Base-by-base conservation (phyloP, 345 rosid species). In the Populus tremula region DNA sequence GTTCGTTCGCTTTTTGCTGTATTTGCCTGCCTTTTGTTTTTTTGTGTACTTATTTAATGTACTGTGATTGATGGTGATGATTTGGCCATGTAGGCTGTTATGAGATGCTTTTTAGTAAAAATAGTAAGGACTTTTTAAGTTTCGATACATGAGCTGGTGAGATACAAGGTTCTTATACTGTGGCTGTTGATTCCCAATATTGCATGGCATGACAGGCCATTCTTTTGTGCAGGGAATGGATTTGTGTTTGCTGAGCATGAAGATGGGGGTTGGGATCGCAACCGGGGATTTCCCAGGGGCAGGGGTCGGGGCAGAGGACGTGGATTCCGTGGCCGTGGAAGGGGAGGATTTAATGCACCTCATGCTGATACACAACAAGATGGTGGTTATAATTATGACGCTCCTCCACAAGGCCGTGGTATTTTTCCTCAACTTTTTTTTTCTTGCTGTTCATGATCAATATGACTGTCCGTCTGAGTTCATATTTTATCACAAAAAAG, bases 281-380 rank as follows among this genome's bases (percentile, higher is more conserved):
- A 90, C 76, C 87, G 87, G 82, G 92, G 89, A 56, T 87, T 87
- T 80, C 72, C 85, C 72, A 86, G 97, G 78, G 98, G 95, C 61
- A 89, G 99, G 81, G 93, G 96, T 62, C 88, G 97, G 53, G 98
- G 98, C 27, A 91, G 98, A 86, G 97, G 93, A 45, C 89, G 92
- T 74, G 83, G 87, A 72, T 82, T 79, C 80, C 93, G 93, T 73
- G 92, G 96, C 83, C 90, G 93, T 67, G 94, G 97, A 35, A 88
- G 96, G 62, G 99, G 94, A 77, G 97, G 93, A 65, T 96, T 87
- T 83, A 87, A 88, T 82, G 97, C 92, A 47, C 94, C 91, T 69
- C 90, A 84, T 77, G 59, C 74, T 84, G 94, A 91, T 79, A 80
- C 75, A 74, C 88, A 82, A 56, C 92, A 92, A 70, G 97, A 93